Base-by-base conservation (phyloP, 306 rosid species). In the Adenanthera pavonina region DNA sequence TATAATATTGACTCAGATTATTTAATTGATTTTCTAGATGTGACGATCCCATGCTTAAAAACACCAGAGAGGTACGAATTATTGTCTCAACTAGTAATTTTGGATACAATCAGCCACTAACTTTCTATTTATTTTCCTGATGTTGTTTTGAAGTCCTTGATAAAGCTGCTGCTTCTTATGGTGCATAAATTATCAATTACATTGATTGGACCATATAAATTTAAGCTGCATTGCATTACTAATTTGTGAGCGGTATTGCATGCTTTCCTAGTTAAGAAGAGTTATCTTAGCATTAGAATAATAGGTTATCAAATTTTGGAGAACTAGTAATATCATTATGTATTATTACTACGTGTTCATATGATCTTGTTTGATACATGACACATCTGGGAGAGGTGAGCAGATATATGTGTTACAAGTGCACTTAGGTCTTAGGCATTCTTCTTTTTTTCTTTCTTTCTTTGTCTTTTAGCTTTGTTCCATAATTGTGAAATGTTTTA, bases 41-140 rank as follows among this genome's bases (percentile, higher is more conserved):
- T 95, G 86, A 83, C 88, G n/a, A 85, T 88, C 89, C 97, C 93
- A 5, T 92, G 92, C 85, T 73, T 92, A 83, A 95, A 91, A 90
- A 92, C 95, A 36, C 93, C 97, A 3, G 95, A 93, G 83, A 92
- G 99, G 99, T 95, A 90, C 70, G 86, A 15, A 74, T 30, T 76
- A 15, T 84, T 77, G 61, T 80, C 47, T 74, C 25, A 10, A 84
- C 78, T 59, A 47, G 74, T 74, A 48, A 70, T 60, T 57, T 51
- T 61, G 41, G 74, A 68, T 10, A 41, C 5, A 71, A 57, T 35
- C 7, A 69, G 11, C 10, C 73, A 5, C 4, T 51, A 6, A 61
- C 43, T 34, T 54, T 35, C 1, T 12, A 8, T 19, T 80, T 60
- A 19, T 30, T 20, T 70, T 75, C 17, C 17, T 73, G 19, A 6